Evolutionary conservation across 169 alveolate genomes (phyloP).

Genomic region (Blepharisma undulans): DNA sequence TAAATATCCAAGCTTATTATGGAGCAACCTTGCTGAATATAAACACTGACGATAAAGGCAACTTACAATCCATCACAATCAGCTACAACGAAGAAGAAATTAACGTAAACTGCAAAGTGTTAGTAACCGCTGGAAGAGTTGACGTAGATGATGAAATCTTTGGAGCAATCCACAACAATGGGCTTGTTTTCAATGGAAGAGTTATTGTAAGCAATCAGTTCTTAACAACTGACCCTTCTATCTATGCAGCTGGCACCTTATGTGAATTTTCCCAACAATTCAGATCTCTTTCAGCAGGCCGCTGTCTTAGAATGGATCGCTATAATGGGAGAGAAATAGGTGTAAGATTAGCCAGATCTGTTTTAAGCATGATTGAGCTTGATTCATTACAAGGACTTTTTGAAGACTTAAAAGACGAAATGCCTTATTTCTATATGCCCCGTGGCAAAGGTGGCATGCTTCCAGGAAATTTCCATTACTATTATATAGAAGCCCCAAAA

Average conservation of each 20-base stretch:
- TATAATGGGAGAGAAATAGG: conserved; percentile 90
- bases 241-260: conserved; percentile 88
- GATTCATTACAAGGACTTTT: conserved; percentile 49
- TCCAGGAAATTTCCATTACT: conserved; percentile 74
- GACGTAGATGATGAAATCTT: conserved; percentile 89
- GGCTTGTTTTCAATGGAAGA: conserved; percentile 91
- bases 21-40: conserved; percentile 51
- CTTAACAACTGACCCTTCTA: conserved; percentile 88
- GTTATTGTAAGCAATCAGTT: conserved; percentile 85
- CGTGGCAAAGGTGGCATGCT: conserved; percentile 83
- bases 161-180: conserved; percentile 85
- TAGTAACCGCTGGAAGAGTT: conserved; percentile 85
- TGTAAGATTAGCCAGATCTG: conserved; percentile 78
- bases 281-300: conserved; percentile 78
- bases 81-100: conserved; percentile 38
- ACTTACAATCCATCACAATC: conserved; percentile 1
- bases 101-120: conserved; percentile 62
- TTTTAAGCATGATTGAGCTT: conserved; percentile 48
- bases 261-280: conserved; percentile 89
- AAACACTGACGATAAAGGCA: conserved; percentile 61
- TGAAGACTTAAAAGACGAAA: conserved; percentile 71
- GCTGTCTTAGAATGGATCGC: conserved; percentile 83
- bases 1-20: conserved; percentile 61
- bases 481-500: conserved; percentile 79
- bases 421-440: conserved; percentile 86